Conservation (phyloP, 2,329 filamentous ascomycete species). For the Fusarium continuum region DNA sequence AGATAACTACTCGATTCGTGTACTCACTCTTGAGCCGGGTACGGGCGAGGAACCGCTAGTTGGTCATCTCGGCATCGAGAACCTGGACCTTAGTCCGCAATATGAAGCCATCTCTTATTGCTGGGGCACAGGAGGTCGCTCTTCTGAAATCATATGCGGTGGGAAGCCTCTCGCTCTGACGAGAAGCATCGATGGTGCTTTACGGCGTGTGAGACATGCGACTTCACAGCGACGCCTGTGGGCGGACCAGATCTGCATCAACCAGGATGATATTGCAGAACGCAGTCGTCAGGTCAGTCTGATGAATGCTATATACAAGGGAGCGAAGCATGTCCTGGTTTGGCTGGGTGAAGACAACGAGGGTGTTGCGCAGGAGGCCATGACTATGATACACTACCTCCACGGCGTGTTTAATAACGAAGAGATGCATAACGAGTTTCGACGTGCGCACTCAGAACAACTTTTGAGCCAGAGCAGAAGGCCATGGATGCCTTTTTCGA, state of each 20-base stretch:
- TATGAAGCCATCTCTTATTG: conserved; percentile 52
- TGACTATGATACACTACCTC: conserved; percentile 42
- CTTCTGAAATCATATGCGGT: conserved; percentile 37
- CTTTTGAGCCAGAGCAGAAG: conserved; percentile 41
- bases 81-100: conserved; percentile 32
- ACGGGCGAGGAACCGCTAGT: conserved; percentile 41
- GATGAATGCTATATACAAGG: conserved; percentile 51
- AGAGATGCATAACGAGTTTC: conserved; percentile 43
- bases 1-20: conserved; percentile 41
- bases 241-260: conserved; percentile 55
- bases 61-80: conserved; percentile 41
- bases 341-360: conserved; percentile 49
- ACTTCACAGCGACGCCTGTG: conserved; percentile 46
- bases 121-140: conserved; percentile 45
- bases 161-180: conserved; percentile 43
- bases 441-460: conserved; percentile 44
- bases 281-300: conserved; percentile 50
- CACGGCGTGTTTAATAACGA: conserved; percentile 46
- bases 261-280: conserved; percentile 50
- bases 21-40: conserved; percentile 47
- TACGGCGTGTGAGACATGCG: conserved; percentile 43
- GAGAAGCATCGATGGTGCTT: conserved; percentile 45
- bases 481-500: conserved; percentile 47
- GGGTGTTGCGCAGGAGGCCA: conserved; percentile 43
- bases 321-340: conserved; percentile 47